Percentiles rank a stretch among this genome's conserved stretches.
These are phyloP conservation scores for Linaria vulgaris DNA, from an alignment of 257 asterid genomes.

Conservation along the genomic window DNA sequence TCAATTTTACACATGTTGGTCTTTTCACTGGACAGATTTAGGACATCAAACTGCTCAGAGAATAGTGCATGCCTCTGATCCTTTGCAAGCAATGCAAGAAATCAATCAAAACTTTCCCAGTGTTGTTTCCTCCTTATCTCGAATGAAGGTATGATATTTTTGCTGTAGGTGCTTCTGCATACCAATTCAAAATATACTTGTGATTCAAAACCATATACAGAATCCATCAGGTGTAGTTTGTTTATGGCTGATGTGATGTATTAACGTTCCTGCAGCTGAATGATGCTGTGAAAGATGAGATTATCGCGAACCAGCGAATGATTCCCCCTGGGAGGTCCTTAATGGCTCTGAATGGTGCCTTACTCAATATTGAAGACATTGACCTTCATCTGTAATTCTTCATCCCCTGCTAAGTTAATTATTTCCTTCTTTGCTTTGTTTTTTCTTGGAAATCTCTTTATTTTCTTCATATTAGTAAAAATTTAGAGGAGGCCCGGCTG, in stretches of 20 bases:
- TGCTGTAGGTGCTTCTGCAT: constrained; percentile 21
- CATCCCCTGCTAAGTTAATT: constrained; percentile 25
- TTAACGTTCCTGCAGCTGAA: constrained; percentile 65
- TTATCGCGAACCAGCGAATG: constrained; percentile 89
- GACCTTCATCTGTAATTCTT: constrained; percentile 89
- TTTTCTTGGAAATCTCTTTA: constrained; percentile 9
- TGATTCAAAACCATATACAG: constrained; percentile 22
- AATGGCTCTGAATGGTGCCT: constrained; percentile 98
- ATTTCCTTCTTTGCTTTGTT: constrained; percentile 1
- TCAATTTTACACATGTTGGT: constrained; percentile 22
- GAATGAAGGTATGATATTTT: constrained; percentile 75
- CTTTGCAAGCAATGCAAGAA: constrained; percentile 92
- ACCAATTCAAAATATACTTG: constrained; percentile 15
- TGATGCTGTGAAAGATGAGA: constrained; percentile 93
- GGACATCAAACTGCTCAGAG: constrained; percentile 99
- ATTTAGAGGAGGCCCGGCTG: constrained; percentile 1
- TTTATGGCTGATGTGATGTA: constrained; percentile 32
- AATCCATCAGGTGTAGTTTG: constrained; percentile 15
- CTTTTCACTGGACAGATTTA: constrained; percentile 53
- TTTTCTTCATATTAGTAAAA: constrained; percentile 12
- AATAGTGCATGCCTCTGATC: constrained; percentile 95
- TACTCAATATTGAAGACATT: constrained; percentile 84
- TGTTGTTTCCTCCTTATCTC: constrained; percentile 90
- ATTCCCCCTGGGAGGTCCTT: constrained; percentile 97
- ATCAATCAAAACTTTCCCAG: constrained; percentile 94